A percentile compares a stretch with the other conserved stretches of the same genome.
Conservation (phyloP, 1,284 basidiomycete species). For the Exobasidium cylindrosporum region DNA sequence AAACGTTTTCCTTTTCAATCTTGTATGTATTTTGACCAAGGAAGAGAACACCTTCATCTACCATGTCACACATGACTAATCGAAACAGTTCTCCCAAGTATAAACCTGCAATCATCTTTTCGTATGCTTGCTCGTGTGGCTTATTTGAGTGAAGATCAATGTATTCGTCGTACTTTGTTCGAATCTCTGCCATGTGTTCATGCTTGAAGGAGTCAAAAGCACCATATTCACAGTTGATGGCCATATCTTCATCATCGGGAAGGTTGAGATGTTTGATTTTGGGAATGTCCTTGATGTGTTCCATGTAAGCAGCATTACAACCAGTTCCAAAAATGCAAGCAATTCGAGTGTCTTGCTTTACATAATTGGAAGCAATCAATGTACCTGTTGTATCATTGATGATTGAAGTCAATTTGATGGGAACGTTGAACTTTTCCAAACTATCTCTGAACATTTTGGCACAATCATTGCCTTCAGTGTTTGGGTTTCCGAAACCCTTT, state of each 20-base stretch:
- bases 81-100: conserved; percentile 96
- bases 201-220: conserved; percentile 96
- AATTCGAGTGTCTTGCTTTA: conserved; percentile 83
- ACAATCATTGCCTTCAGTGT: conserved; percentile 89
- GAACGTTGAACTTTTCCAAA: conserved; percentile 64
- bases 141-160: conserved; percentile 96
- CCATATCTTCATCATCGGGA: conserved; percentile 72
- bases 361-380: conserved; percentile 93
- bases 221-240: conserved; percentile 95
- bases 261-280: conserved; percentile 76
- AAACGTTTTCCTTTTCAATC: conserved; percentile 83
- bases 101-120: conserved; percentile 97
- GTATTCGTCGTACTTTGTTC: conserved; percentile 88
- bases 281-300: conserved; percentile 71
- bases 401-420: conserved; percentile 51
- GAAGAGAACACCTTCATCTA: conserved; percentile 95
- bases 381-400: conserved; percentile 94
- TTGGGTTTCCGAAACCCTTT: conserved; percentile 89
- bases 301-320: conserved; percentile 84
- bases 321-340: conserved; percentile 97
- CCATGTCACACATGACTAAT: conserved; percentile 87
- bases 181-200: conserved; percentile 71
- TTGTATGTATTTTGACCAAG: conserved; percentile 95
- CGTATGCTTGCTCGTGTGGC: conserved; percentile 87
- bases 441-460: conserved; percentile 85